phyloP scores from a whole-genome alignment of 192 early-diverging fungal species.

The Kickxella alabastrina region DNA sequence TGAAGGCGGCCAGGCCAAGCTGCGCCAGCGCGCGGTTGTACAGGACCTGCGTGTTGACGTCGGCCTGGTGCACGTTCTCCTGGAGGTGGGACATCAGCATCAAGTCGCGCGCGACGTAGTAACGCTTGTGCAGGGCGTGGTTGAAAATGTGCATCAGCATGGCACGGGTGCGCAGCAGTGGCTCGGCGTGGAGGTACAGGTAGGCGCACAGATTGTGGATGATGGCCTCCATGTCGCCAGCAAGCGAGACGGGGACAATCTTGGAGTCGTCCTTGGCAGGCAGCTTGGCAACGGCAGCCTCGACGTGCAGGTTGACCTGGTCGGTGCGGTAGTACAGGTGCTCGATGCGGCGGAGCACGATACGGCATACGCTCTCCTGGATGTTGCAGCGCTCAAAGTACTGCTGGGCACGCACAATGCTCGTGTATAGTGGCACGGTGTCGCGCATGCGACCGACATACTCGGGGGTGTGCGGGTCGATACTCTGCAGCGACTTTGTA shows the following conservation, averaged over 20 bases:
- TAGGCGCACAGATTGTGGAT: conserved; percentile 82
- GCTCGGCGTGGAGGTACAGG: conserved; percentile 81
- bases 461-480: conserved; percentile 96
- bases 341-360: conserved; percentile 83
- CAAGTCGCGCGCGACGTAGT: conserved; percentile 89
- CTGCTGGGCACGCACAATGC: conserved; percentile 80
- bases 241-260: conserved; percentile 40
- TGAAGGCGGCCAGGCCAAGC: conserved; percentile 95
- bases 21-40: conserved; percentile 97
- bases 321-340: conserved; percentile 99
- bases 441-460: conserved; percentile 93
- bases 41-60: conserved; percentile 88
- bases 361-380: conserved; percentile 63
- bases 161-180: conserved; percentile 84
- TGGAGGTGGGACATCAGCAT: conserved; percentile 98
- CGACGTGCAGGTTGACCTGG: conserved; percentile 68
- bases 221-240: conserved; percentile 56
- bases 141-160: conserved; percentile 98
- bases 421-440: conserved; percentile 78
- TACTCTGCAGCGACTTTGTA: conserved; percentile 88
- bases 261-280: conserved; percentile 45
- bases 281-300: conserved; percentile 53
- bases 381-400: conserved; percentile 74
- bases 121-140: conserved; percentile 95
- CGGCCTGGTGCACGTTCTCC: conserved; percentile 84